Base-by-base conservation (phyloP, 805 yeast genomes). In the Teunomyces stri region DNA sequence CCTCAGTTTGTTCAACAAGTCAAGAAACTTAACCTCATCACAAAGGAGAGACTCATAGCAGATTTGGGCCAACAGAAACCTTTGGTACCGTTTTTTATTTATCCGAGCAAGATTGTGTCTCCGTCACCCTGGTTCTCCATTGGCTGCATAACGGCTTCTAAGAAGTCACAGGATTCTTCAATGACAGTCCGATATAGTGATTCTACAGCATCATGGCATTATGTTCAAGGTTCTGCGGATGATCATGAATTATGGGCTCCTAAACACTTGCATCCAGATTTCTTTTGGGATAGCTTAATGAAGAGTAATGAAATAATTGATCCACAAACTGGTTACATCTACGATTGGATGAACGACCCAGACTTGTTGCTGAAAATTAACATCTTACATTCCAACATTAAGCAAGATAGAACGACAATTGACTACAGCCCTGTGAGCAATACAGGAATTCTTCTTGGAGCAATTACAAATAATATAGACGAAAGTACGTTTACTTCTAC, bases 151-250 rank as follows among this genome's bases (percentile, higher is more conserved):
- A 84, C 89, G 0, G 85, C 87, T 0, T 85, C 91, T 37, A 70
- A 73, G 47, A 73, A 71, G 34, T 22, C 40, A 20, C 40, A 37
- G 11, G 40, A 27, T 7, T 37, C 40, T 21, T 21, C 40, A 13
- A 20, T 22, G 3, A 37, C 27, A 4, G 45, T 45, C 3, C 50
- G 44, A 9, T 45, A 49, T 9, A 50, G 44, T 5, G 46, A 47
- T 9, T 36, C 40, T 5, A 22, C 31, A 6, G 20, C 44, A 13
- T 42, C 59, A 5, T 64, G 67, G 62, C 54, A 61, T 18, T 90
- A 90, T 59, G 87, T 89, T 1, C 97, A 89, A 64, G 97, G 97
- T 1, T 94, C 96, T 0, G 97, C 94, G 0, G 97, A 90, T 63
- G 97, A 91, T 57, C 96, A 90, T 61, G 97, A 90, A 57, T 69